Conservation (phyloP, 2,329 filamentous ascomycete species). For the Penicillium crustosum region DNA sequence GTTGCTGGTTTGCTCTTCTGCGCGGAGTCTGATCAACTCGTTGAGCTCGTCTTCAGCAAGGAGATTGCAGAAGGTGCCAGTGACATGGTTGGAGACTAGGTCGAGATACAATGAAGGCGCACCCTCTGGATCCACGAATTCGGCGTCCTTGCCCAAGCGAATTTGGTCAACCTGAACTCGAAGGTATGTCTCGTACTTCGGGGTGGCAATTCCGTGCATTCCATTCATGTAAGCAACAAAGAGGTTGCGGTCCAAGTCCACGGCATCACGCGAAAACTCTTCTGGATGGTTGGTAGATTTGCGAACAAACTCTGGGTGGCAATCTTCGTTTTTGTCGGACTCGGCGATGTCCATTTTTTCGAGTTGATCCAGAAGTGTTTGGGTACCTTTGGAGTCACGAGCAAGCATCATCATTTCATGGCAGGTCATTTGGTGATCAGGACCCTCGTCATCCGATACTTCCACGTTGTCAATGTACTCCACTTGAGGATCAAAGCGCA, state of each 20-base stretch:
- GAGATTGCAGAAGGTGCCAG: slow-evolving; percentile 44
- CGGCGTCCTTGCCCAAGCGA: slow-evolving; percentile 32
- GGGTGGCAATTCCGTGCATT: slow-evolving; percentile 37
- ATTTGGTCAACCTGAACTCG: slow-evolving; percentile 37
- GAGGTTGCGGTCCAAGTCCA: slow-evolving; percentile 41
- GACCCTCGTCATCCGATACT: slow-evolving; percentile 27
- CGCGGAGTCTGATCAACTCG: slow-evolving; percentile 32
- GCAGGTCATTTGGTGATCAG: slow-evolving; percentile 36
- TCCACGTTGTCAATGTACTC: slow-evolving; percentile 37
- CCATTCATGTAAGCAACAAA: slow-evolving; percentile 46
- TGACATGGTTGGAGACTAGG: slow-evolving; percentile 38
- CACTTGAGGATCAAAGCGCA: slow-evolving; percentile 37
- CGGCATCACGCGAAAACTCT: slow-evolving; percentile 38
- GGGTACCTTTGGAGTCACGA: slow-evolving; percentile 25
- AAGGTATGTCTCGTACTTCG: slow-evolving; percentile 37
- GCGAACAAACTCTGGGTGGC: slow-evolving; percentile 19
- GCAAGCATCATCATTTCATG: slow-evolving; percentile 44
- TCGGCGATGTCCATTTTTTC: slow-evolving; percentile 20
- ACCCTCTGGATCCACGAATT: slow-evolving; percentile 35
- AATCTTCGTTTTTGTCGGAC: slow-evolving; percentile 15
- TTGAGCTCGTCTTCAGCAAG: slow-evolving; percentile 39
- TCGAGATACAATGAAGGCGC: slow-evolving; percentile 38
- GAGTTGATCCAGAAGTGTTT: slow-evolving; percentile 19
- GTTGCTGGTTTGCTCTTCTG: slow-evolving; percentile 20
- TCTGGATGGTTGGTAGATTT: slow-evolving; percentile 30